phyloP scores from a whole-genome alignment of 2,329 filamentous ascomycete genomes.

The Trichophaea hybrida region DNA sequence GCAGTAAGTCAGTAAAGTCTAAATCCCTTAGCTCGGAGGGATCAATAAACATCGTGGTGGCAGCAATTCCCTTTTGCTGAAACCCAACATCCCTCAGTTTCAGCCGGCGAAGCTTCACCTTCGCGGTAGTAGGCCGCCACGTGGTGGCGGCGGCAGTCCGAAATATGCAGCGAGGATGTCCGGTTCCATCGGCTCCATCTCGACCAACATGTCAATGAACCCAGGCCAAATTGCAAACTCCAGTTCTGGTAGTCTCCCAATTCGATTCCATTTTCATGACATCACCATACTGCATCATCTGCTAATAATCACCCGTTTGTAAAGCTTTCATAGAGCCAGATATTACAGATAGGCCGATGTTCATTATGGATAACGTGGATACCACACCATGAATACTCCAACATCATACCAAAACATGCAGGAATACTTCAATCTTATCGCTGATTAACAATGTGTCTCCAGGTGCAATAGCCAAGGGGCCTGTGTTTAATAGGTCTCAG shows the following conservation, averaged over 20 bases:
- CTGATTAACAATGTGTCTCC: no score
- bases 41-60: not conserved
- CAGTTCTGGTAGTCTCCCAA: not conserved
- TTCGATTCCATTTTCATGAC: not conserved
- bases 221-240: not conserved
- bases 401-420: no score
- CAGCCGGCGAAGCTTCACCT: not conserved
- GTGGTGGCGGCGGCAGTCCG: not conserved
- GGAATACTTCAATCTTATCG: no score
- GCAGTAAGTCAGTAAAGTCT: not conserved
- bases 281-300: not conserved
- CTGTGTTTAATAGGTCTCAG: no score
- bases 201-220: not conserved
- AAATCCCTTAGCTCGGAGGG: not conserved
- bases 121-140: not conserved
- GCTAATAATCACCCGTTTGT: not conserved
- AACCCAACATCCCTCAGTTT: not conserved
- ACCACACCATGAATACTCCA: no score
- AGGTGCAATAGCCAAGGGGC: no score
- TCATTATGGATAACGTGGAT: no score
- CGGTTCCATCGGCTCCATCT: constrained; percentile 3
- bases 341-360: no score
- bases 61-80: not conserved
- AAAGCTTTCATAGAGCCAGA: no score
- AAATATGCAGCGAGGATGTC: not conserved